A percentile compares a stretch with the other conserved stretches of the same genome.
phyloP scores from a whole-genome alignment of 2,329 filamentous ascomycete species.

The Cladosporium halotolerans region DNA sequence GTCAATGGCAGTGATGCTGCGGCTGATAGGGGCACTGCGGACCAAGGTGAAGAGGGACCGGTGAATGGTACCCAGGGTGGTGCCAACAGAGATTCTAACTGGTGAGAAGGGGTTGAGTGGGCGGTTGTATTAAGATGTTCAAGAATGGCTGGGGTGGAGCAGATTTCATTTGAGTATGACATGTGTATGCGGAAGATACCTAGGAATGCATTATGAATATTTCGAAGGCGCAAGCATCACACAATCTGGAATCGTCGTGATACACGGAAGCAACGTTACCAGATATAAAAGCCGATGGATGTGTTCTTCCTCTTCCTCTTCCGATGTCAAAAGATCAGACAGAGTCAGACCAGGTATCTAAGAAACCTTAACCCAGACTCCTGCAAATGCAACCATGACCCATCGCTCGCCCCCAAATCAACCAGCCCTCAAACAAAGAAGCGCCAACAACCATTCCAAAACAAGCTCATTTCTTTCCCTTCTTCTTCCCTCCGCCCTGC shows the following conservation, averaged over 20 bases:
- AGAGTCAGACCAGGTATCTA: too few species aligned
- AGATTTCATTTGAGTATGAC: too few species aligned
- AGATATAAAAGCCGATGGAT: too few species aligned
- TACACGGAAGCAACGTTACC: too few species aligned
- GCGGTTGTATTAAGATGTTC: not conserved
- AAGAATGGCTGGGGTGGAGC: not conserved
- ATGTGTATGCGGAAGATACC: too few species aligned
- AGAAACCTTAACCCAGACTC: not conserved
- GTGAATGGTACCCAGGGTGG: constrained; percentile 10
- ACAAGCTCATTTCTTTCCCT: constrained; percentile 52
- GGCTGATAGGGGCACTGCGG: constrained; percentile 13
- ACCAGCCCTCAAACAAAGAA: not conserved
- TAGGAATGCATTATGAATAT: too few species aligned
- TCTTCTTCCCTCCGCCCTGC: constrained; percentile 37
- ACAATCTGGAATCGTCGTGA: too few species aligned
- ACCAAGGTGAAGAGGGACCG: constrained; percentile 14
- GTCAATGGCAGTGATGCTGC: constrained; percentile 8
- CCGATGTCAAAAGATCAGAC: too few species aligned
- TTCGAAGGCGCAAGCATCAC: too few species aligned
- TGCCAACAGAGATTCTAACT: constrained; percentile 14
- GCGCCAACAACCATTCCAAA: not conserved
- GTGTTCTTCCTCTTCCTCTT: too few species aligned
- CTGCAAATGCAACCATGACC: not conserved
- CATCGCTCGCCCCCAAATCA: not conserved
- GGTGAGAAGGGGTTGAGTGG: constrained; percentile 2